phyloP scores from a whole-genome alignment of 331 rosid genomes.

The Malus hybrid region DNA sequence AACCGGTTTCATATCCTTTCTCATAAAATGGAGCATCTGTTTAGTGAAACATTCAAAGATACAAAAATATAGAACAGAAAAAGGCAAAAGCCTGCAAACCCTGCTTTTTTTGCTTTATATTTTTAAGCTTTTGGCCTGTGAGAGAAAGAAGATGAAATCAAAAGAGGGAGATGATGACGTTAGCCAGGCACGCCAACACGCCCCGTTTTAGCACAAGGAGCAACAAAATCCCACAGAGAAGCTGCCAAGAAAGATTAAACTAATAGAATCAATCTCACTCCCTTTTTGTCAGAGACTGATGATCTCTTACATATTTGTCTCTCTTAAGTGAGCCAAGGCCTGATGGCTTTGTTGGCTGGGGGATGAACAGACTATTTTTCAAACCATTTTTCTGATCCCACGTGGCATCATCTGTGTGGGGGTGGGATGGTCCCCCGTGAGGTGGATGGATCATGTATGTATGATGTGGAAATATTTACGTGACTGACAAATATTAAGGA shows the following conservation, averaged over 20 bases:
- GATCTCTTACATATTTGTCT: background rate
- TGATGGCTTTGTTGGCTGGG: background rate
- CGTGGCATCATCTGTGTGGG: background rate
- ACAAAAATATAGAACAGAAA: background rate
- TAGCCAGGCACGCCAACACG: slow-evolving; percentile 37
- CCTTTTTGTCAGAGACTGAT: background rate
- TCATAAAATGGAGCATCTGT: background rate
- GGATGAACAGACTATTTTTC: background rate
- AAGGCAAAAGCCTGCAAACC: slow-evolving; percentile 6
- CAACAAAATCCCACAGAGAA: background rate
- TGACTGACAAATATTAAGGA: background rate
- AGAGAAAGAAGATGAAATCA: background rate
- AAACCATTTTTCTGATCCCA: background rate
- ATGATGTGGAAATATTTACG: background rate
- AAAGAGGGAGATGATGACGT: slow-evolving; percentile 40
- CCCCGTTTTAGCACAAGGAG: background rate
- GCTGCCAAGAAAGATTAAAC: background rate
- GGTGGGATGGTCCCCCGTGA: background rate
- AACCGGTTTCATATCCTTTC: too few species aligned
- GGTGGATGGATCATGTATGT: background rate
- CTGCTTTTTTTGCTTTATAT: background rate
- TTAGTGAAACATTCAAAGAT: background rate
- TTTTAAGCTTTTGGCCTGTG: slow-evolving; percentile 7
- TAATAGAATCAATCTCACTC: background rate
- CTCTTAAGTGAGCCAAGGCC: background rate